Evolutionary conservation across 2,329 filamentous ascomycete genomes (phyloP), one percentile per base, ranked within the genome.

Genomic region (Stachybotrys elegans): DNA sequence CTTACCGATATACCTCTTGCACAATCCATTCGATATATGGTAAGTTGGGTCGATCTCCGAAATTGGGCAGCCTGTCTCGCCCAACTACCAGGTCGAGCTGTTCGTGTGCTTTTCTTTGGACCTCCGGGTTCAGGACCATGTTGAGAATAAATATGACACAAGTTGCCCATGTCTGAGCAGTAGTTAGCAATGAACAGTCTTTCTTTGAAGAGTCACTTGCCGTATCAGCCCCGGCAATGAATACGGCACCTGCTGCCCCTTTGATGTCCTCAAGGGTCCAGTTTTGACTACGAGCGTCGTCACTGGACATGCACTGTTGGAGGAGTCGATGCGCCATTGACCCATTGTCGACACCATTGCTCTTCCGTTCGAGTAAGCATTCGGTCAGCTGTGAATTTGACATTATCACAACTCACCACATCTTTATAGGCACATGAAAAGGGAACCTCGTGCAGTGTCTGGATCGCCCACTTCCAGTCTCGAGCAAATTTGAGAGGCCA

Each of bases 161-260:
- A 20, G 56, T 58, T 21, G 54, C 56, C 56, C 56, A 58, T 14
- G 56, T 58, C 56, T 58, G 12, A 22, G 9, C 31, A 29, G 20
- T 29, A 22, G 37, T 22, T 51, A 29, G 36, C 22, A 22, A 12
- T 39, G 12, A 11, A 34, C n/a, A n/a, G n/a, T n/a, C n/a, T 11
- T 27, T 16, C 16, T 22, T 4, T 12, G 16, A 4, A 23, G 19
- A 13, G 16, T 39, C 17, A 50, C 58, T 47, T 43, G 60, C 58
- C 20, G 69, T 71, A 49, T 75, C 66, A 22, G 65, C 63, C n/a
- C 72, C 72, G 14, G 72, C 72, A 46, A 72, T 70, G 49, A 69
- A 73, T 34, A 75, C 64, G 6, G 73, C 69, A 0, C 69, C 73
- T 2, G 71, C 65, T 4, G 72, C 72, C 22, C 72, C 72, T 53